Evolutionary conservation across 192 early-diverging fungal species (phyloP).

Genomic region (Pilobolus umbonatus): DNA sequence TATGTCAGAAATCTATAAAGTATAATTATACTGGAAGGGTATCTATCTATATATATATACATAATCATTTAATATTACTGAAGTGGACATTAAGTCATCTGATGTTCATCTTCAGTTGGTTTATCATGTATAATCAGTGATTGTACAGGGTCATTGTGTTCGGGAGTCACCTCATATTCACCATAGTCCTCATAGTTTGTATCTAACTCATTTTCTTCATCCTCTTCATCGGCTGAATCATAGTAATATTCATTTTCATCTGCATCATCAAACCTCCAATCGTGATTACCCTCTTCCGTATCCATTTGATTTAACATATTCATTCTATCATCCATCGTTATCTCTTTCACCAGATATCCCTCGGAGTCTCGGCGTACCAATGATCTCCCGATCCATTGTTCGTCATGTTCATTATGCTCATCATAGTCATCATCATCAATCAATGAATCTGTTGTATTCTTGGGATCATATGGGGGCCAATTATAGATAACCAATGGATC

Average conservation of each 20-base stretch:
- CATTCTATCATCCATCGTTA: conserved; percentile 29
- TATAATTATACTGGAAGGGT: too few relatives aligned
- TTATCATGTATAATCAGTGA: too few relatives aligned
- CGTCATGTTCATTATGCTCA: background rate
- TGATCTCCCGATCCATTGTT: background rate
- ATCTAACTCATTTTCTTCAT: background rate
- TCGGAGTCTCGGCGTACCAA: conserved; percentile 38
- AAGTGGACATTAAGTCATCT: too few relatives aligned
- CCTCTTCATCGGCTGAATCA: background rate
- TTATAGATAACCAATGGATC: conserved; percentile 17
- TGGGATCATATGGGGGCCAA: conserved; percentile 33
- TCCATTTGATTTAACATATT: conserved; percentile 10
- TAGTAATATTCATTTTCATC: background rate
- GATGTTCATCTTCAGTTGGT: too few relatives aligned
- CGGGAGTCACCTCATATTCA: too few relatives aligned
- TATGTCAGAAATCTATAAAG: too few relatives aligned
- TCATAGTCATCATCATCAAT: conserved; percentile 5
- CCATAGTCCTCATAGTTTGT: too few relatives aligned
- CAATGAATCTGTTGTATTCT: conserved; percentile 10
- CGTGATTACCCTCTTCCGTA: background rate
- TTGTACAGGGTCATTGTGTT: too few relatives aligned
- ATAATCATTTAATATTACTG: too few relatives aligned
- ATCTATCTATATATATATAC: too few relatives aligned
- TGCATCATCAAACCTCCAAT: background rate
- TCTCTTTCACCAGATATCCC: conserved; percentile 34